These are phyloP conservation scores for Dendrobium nobile DNA, from an alignment of 106 monocot genomes.

Conservation along the genomic window DNA sequence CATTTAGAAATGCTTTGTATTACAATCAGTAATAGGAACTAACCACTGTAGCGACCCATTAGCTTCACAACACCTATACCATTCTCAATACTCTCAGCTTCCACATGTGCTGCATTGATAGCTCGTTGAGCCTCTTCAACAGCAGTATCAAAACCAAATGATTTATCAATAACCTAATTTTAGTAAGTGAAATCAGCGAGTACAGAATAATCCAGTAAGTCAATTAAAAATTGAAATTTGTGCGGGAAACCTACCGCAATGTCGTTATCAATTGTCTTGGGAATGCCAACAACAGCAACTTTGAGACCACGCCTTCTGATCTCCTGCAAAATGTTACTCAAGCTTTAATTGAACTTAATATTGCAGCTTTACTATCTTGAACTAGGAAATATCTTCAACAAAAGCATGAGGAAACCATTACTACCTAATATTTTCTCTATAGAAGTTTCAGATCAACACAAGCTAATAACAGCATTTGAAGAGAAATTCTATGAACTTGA, in stretches of 20 bases:
- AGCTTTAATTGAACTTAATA: not conserved
- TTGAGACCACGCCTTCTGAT: constrained; percentile 32
- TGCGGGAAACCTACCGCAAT: constrained; percentile 18
- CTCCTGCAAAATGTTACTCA: constrained; percentile 15
- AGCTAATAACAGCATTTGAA: not conserved
- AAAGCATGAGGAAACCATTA: not conserved
- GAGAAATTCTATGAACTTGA: not conserved
- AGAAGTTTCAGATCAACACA: not conserved
- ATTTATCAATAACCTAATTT: constrained; percentile 26
- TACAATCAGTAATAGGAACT: constrained; percentile 9
- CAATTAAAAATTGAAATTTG: not conserved
- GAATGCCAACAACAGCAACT: constrained; percentile 32
- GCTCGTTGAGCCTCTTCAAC: constrained; percentile 37
- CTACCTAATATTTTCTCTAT: not conserved
- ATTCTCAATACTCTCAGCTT: constrained; percentile 30
- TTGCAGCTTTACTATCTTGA: not conserved
- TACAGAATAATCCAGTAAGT: not conserved
- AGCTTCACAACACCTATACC: constrained; percentile 35
- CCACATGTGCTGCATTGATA: constrained; percentile 35
- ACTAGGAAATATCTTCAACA: not conserved
- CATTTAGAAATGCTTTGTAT: not conserved
- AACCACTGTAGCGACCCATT: constrained; percentile 34
- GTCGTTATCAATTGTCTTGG: constrained; percentile 33
- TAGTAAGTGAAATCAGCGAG: constrained; percentile 1
- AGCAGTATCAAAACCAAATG: constrained; percentile 39